phyloP scores from a whole-genome alignment of 2,329 filamentous ascomycete species.

The Talaromyces sp. region DNA sequence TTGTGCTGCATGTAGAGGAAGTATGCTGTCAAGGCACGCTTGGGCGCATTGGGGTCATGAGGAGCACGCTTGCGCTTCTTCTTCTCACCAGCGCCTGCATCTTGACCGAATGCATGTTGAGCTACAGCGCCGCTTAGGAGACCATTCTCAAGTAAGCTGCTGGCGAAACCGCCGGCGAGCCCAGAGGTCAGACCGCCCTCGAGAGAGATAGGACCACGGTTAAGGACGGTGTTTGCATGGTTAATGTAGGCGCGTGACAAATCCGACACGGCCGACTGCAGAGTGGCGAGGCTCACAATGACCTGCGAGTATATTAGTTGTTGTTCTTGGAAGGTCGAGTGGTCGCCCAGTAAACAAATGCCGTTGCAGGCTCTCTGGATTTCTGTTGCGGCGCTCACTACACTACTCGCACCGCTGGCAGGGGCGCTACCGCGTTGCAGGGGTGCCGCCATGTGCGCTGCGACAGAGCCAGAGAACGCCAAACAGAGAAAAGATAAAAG shows the following conservation, averaged over 20 bases:
- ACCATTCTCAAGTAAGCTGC: constrained; percentile 42
- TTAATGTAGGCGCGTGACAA: constrained; percentile 80
- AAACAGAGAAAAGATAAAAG: background rate
- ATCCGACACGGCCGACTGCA: constrained; percentile 72
- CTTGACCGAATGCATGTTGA: constrained; percentile 32
- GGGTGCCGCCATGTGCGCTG: constrained; percentile 4
- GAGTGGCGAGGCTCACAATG: constrained; percentile 69
- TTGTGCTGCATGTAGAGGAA: constrained; percentile 92
- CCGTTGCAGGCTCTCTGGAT: constrained; percentile 13
- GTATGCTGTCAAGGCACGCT: constrained; percentile 88
- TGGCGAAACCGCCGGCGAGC: constrained; percentile 41
- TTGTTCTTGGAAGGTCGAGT: background rate
- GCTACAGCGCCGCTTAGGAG: constrained; percentile 31
- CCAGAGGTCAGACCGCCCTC: constrained; percentile 45
- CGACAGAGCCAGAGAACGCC: background rate
- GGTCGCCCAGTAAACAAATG: constrained; percentile 5
- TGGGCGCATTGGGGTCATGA: constrained; percentile 88
- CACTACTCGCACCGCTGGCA: background rate
- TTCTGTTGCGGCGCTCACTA: constrained; percentile 10
- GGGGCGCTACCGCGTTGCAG: constrained; percentile 6
- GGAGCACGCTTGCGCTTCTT: constrained; percentile 86
- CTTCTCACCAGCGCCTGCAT: constrained; percentile 54
- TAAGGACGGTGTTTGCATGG: constrained; percentile 78
- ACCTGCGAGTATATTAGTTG: constrained; percentile 51
- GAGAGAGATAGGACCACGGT: constrained; percentile 50